These are phyloP conservation scores for Lactarius hatsudake DNA, from an alignment of 768 basidiomycete genomes.

Conservation along the genomic window DNA sequence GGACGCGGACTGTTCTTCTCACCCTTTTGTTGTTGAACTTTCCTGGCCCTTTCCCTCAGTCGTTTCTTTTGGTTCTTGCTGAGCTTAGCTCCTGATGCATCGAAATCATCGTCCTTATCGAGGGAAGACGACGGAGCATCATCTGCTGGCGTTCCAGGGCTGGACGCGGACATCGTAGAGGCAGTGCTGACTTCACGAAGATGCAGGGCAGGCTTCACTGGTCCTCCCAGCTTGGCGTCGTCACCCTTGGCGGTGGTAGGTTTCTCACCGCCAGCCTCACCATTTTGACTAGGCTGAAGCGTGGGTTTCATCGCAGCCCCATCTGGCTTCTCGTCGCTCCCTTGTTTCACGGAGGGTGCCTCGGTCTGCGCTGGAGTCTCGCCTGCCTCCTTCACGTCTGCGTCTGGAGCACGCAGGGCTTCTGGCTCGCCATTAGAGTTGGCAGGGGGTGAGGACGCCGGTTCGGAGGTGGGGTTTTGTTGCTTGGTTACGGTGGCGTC, in stretches of 20 bases:
- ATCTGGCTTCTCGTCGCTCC: not conserved
- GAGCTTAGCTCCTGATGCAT: not conserved
- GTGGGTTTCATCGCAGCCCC: not conserved
- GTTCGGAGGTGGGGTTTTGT: not conserved
- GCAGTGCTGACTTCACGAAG: conserved; percentile 12
- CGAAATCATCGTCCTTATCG: not conserved
- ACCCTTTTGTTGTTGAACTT: conserved; percentile 16
- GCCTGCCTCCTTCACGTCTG: not conserved
- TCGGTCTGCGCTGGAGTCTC: not conserved
- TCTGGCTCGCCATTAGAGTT: not conserved
- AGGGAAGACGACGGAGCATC: conserved; percentile 7
- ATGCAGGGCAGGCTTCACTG: not conserved
- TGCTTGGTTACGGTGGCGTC: not conserved
- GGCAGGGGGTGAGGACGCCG: not conserved
- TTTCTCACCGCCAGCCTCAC: not conserved
- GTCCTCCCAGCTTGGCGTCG: not conserved
- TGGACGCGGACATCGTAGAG: conserved; percentile 8
- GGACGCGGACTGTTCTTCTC: conserved; percentile 18
- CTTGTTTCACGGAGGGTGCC: not conserved
- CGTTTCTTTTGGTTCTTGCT: not conserved
- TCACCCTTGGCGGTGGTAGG: not conserved
- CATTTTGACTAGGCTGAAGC: not conserved
- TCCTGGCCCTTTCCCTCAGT: not conserved
- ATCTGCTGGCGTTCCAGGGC: conserved; percentile 12
- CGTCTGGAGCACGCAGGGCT: not conserved